Percentiles rank a stretch among this genome's conserved stretches.
phyloP scores from a whole-genome alignment of 345 rosid genomes.

The Draba incana region DNA sequence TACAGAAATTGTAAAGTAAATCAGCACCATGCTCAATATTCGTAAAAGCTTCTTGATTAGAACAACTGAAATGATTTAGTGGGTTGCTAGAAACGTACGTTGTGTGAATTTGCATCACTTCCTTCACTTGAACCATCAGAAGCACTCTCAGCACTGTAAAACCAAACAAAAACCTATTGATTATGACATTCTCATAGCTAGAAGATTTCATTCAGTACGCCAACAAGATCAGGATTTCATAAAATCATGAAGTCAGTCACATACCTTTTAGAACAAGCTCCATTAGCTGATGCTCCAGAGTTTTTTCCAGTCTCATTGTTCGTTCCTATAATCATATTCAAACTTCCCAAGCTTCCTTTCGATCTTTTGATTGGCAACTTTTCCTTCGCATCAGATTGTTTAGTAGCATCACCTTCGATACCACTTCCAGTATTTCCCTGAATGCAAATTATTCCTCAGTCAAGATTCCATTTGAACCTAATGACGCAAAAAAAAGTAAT shows the following conservation, averaged over 20 bases:
- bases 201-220: neutral
- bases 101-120: conserved; percentile 86
- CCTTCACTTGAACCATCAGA: conserved; percentile 97
- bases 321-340: conserved; percentile 87
- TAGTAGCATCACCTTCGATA: conserved; percentile 69
- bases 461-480: conserved; percentile 30
- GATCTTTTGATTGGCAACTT: conserved; percentile 97
- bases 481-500: neutral
- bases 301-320: conserved; percentile 67
- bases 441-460: conserved; percentile 33
- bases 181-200: conserved; percentile 19
- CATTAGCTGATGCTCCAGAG: conserved; percentile 78
- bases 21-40: conserved; percentile 21
- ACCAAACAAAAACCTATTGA: conserved; percentile 23
- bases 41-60: neutral
- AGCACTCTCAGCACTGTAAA: conserved; percentile 75
- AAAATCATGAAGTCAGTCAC: conserved; percentile 37
- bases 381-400: conserved; percentile 81
- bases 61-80: neutral
- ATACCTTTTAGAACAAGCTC: conserved; percentile 90
- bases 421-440: conserved; percentile 77
- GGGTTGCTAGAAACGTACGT: conserved; percentile 52
- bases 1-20: conserved; percentile 17
- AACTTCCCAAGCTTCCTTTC: conserved; percentile 94
- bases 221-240: conserved; percentile 5